Conservation (phyloP, 805 yeast species). For the Alloascoidea africana region DNA sequence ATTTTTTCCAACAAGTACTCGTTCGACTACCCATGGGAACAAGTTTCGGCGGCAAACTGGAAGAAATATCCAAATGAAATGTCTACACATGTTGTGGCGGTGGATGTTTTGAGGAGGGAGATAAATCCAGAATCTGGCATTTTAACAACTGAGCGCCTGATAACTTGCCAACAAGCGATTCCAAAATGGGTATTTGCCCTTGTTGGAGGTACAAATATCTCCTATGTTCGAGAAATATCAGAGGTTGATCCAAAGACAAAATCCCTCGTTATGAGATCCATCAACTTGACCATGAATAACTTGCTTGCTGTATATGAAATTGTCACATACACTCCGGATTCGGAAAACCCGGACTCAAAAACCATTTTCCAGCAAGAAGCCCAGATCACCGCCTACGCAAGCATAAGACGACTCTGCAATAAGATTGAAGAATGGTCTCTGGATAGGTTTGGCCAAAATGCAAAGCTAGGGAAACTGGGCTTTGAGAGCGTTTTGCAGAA, state of each 20-base stretch:
- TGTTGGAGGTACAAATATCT: conserved; percentile 57
- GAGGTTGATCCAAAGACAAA: conserved; percentile 56
- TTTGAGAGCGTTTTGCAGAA: conserved; percentile 62
- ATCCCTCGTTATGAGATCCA: conserved; percentile 67
- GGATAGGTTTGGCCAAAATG: conserved; percentile 79
- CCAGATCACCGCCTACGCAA: conserved; percentile 73
- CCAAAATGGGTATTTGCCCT: conserved; percentile 68
- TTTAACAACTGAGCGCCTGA: conserved; percentile 70
- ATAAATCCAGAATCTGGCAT: conserved; percentile 35
- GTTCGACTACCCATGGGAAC: conserved; percentile 65
- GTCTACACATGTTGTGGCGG: conserved; percentile 86
- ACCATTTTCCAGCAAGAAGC: conserved; percentile 75
- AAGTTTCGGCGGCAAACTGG: conserved; percentile 92
- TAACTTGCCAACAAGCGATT: conserved; percentile 75
- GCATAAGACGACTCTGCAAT: conserved; percentile 54
- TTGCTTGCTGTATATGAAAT: conserved; percentile 73
- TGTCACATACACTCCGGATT: conserved; percentile 67
- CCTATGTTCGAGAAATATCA: conserved; percentile 81
- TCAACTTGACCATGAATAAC: conserved; percentile 69
- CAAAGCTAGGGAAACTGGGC: conserved; percentile 66
- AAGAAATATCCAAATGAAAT: conserved; percentile 90
- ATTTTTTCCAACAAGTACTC: conserved; percentile 42
- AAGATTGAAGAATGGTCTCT: conserved; percentile 88
- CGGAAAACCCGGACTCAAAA: conserved; percentile 26
- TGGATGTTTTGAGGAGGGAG: conserved; percentile 72